Conservation (phyloP, 495 filamentous ascomycete species). For the Viridothelium virens region DNA sequence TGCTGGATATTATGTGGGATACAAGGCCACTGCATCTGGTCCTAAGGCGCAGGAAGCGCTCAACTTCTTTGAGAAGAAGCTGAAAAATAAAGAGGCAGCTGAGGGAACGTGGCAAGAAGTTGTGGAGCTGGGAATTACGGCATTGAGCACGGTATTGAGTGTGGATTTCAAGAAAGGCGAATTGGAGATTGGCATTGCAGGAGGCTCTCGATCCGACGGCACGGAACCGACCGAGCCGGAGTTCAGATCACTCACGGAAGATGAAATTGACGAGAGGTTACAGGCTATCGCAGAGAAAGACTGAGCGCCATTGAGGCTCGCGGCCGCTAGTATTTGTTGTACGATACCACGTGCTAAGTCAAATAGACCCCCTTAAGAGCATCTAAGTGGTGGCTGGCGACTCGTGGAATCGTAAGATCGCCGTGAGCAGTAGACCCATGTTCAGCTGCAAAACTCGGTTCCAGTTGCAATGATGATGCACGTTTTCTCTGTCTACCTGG, state of each 20-base stretch:
- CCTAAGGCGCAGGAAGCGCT: slow-evolving; percentile 98
- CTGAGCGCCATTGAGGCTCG: slow-evolving; percentile 41
- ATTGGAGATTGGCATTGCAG: slow-evolving; percentile 94
- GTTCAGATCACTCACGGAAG: slow-evolving; percentile 87
- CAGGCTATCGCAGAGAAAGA: slow-evolving; percentile 98
- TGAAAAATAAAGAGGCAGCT: slow-evolving; percentile 97
- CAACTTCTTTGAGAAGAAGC: slow-evolving; percentile 97
- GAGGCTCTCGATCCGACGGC: slow-evolving; percentile 69
- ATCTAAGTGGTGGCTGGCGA: background rate
- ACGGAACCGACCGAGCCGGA: slow-evolving; percentile 65
- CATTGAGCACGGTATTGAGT: slow-evolving; percentile 88
- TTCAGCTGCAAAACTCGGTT: slow-evolving; percentile 1
- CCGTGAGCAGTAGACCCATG: background rate
- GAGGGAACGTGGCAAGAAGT: slow-evolving; percentile 95
- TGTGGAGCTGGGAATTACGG: slow-evolving; percentile 89
- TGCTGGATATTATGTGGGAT: slow-evolving; percentile 93
- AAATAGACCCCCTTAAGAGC: background rate
- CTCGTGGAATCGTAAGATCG: background rate
- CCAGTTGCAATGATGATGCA: background rate
- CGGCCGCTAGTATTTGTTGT: background rate
- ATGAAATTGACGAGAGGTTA: slow-evolving; percentile 96
- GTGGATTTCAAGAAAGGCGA: slow-evolving; percentile 99
- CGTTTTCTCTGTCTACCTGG: background rate
- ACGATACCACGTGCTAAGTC: slow-evolving; percentile 6
- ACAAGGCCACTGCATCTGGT: slow-evolving; percentile 94